These are phyloP conservation scores for Ogataea pini DNA, from an alignment of 805 yeast species.

Conservation along the genomic window DNA sequence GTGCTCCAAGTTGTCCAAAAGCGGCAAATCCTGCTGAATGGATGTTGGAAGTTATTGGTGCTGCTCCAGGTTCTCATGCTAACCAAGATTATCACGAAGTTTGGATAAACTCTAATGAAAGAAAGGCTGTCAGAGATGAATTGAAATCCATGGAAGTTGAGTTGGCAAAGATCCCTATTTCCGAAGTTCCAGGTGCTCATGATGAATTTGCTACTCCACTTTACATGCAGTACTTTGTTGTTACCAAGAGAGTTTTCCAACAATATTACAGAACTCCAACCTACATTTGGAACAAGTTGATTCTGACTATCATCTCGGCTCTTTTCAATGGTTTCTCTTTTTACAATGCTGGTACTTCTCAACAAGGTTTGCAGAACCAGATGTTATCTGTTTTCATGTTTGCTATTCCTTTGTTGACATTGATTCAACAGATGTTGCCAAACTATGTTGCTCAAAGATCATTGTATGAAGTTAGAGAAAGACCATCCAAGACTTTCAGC, in stretches of 20 bases:
- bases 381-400: slow-evolving; percentile 78
- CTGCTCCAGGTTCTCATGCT: slow-evolving; percentile 79
- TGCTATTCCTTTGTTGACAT: slow-evolving; percentile 53
- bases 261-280: slow-evolving; percentile 68
- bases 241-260: slow-evolving; percentile 51
- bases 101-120: slow-evolving; percentile 73
- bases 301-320: slow-evolving; percentile 53
- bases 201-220: slow-evolving; percentile 46
- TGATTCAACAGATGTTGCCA: slow-evolving; percentile 65
- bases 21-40: slow-evolving; percentile 85
- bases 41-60: slow-evolving; percentile 87
- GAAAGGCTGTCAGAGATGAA: slow-evolving; percentile 56
- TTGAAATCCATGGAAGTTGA: slow-evolving; percentile 65
- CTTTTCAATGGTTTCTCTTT: slow-evolving; percentile 70
- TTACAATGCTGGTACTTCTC: slow-evolving; percentile 60
- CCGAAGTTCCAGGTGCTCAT: slow-evolving; percentile 35
- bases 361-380: slow-evolving; percentile 78
- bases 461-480: slow-evolving; percentile 70
- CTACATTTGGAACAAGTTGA: slow-evolving; percentile 57
- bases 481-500: slow-evolving; percentile 69
- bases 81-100: slow-evolving; percentile 72
- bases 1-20: slow-evolving; percentile 66
- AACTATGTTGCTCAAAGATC: slow-evolving; percentile 61
- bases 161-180: slow-evolving; percentile 40
- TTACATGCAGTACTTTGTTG: slow-evolving; percentile 43